Evolutionary conservation across 2,329 filamentous ascomycete species (phyloP), one percentile per base, ranked within the genome.

Genomic region (Colletotrichum truncatum): DNA sequence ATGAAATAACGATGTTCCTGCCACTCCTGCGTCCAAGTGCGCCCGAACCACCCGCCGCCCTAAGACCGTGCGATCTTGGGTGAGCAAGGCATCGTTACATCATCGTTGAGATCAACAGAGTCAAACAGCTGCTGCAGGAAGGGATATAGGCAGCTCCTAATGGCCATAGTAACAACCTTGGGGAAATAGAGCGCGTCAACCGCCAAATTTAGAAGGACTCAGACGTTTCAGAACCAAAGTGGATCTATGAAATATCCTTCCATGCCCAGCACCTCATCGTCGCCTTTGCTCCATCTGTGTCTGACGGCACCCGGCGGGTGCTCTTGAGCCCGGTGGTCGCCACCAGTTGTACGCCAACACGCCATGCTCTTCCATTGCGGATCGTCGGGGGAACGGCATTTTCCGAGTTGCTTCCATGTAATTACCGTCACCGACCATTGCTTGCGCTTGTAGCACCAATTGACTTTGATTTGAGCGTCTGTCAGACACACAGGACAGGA

Each of bases 401-500:
- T 25, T 58, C 68, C 66, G 30, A 68, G 57, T 45, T 59, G 62
- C 11, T 30, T 54, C 39, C 64, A 69, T 11, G 18, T 51, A n/a
- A 21, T 26, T 8, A 69, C 36, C 23, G 28, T 51, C n/a, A 69
- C 55, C 12, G 51, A 30, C 62, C 68, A 68, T 8, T 36, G 30
- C 25, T 64, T 34, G 25, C 30, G 21, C 14, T 2, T 26, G n/a
- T 28, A 41, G 14, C 51, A 16, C 49, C 34, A 38, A 1, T 21
- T 59, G 30, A 59, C 52, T 28, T 45, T 34, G 38, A 67, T 49
- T 34, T 48, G 51, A 41, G 59, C 66, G 51, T 68, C 62, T 11
- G 55, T 65, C 3, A 64, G 41, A 34, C 68, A 69, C 26, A 32
- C 9, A 12, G 54, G 53, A 45, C 63, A 68, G 8, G 66, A 69